Evolutionary conservation across 192 early-diverging fungal genomes (phyloP), one percentile per base, ranked within the genome.

Genomic region (Cetraspora pellucida): DNA sequence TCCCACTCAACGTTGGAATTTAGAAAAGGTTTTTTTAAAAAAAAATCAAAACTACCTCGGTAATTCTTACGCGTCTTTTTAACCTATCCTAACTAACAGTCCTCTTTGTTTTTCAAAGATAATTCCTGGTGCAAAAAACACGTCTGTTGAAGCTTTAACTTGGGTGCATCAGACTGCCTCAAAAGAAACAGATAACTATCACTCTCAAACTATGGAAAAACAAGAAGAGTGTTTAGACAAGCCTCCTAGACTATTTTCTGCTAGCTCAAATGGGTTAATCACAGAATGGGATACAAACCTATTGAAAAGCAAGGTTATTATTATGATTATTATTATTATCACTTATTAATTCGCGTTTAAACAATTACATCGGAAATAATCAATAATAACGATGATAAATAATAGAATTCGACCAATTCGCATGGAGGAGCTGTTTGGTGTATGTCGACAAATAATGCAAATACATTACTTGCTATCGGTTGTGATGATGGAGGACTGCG

Each of bases 391-490:
- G 7, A 57, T 13, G 16, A 21, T 49, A n/a, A 47, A 25, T 45
- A n/a, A 28, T 80, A 89, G 84, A 83, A 85, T 43, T 86, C 85
- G 3, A 86, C 91, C 6, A 92, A 95, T 75, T 92, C 92, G 50
- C 88, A 91, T 72, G 97, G 97, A 77, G 97, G 97, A 21, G 90
- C 96, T 3, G 86, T 99, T 44, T 98, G 96, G 96, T 96, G 94
- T 80, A 93, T 96, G 88, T 89, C 94, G 11, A 87, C 87, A 6
- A 95, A 95, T 74, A 86, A 90, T 63, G 87, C 86, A 27, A 88
- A 89, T 74, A 93, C 93, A 30, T 79, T 87, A 50, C 83, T 99
- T 37, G 97, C 94, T 21, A 88, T 96, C 27, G 97, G 95, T 19
- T 97, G 94, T 74, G 96, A 98, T 75, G 97, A 99, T 83, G 96